Evolutionary conservation across 2,329 filamentous ascomycete genomes (phyloP).

Genomic region (Colletotrichum sp.): DNA sequence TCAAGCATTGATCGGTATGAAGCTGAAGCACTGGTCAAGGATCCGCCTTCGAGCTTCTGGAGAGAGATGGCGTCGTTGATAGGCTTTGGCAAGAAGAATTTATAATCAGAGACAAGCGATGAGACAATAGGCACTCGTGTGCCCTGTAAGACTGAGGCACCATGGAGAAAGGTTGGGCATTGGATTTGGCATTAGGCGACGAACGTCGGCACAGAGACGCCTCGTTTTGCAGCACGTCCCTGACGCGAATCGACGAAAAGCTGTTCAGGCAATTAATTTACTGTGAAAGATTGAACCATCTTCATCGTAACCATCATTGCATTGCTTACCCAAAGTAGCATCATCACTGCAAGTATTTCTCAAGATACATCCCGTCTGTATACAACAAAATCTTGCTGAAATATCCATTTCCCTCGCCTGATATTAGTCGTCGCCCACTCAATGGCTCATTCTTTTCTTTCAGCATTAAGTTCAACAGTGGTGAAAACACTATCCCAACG

Average conservation of each 20-base stretch:
- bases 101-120: not conserved
- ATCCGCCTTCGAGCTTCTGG: slow-evolving; percentile 58
- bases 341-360: not conserved
- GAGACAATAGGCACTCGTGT: not conserved
- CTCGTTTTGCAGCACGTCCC: no score
- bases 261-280: not conserved
- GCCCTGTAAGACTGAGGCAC: not conserved
- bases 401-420: not conserved
- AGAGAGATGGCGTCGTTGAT: slow-evolving; percentile 43
- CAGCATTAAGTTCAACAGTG: not conserved
- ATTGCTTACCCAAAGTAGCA: not conserved
- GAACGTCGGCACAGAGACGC: no score
- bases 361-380: not conserved
- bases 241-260: not conserved
- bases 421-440: not conserved
- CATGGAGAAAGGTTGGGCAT: not conserved
- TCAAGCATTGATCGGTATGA: slow-evolving; percentile 65
- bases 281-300: not conserved
- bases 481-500: not conserved
- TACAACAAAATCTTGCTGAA: not conserved
- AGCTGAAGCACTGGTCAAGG: slow-evolving; percentile 22
- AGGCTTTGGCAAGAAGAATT: not conserved
- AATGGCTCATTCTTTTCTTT: not conserved
- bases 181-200: not conserved
- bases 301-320: not conserved